These are phyloP conservation scores for Exophiala dermatitidis DNA, from an alignment of 2,329 filamentous ascomycete genomes.

Conservation along the genomic window DNA sequence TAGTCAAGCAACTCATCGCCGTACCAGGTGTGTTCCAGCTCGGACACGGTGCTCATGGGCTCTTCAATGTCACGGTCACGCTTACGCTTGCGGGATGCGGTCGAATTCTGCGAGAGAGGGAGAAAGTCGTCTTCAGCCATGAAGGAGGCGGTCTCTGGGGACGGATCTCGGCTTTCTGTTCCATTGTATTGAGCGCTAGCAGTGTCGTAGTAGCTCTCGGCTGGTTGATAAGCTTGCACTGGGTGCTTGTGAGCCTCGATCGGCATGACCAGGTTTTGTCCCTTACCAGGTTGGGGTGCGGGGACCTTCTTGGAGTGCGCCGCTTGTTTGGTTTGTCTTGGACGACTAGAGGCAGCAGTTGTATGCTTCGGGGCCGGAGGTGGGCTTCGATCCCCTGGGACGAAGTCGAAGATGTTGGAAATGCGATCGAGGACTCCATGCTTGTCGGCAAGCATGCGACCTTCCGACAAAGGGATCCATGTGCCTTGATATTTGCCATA, in stretches of 20 bases:
- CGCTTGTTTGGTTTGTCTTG: conserved; percentile 65
- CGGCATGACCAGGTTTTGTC: neutral
- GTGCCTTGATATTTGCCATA: conserved; percentile 99
- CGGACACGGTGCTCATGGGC: conserved; percentile 41
- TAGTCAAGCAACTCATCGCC: conserved; percentile 92
- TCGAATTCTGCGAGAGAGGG: conserved; percentile 59
- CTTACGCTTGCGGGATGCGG: conserved; percentile 64
- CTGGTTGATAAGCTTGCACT: conserved; percentile 33
- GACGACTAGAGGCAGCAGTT: conserved; percentile 61
- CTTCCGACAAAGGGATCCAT: conserved; percentile 85
- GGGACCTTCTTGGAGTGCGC: conserved; percentile 55
- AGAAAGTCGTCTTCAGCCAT: conserved; percentile 75
- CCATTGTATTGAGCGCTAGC: conserved; percentile 58
- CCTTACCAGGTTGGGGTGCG: conserved; percentile 25
- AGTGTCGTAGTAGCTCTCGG: conserved; percentile 58
- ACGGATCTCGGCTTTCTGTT: conserved; percentile 73
- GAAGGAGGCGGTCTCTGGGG: conserved; percentile 75
- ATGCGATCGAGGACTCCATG: conserved; percentile 82
- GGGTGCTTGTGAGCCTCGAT: neutral
- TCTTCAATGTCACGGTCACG: conserved; percentile 59
- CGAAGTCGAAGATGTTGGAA: conserved; percentile 80
- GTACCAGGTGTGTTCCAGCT: conserved; percentile 83
- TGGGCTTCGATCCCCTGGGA: conserved; percentile 75
- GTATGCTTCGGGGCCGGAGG: conserved; percentile 91
- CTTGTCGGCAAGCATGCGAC: conserved; percentile 72